Evolutionary conservation across 352 stramenopile species (phyloP), one percentile per base, ranked within the genome.

Genomic region (Stramenopiles sp.): DNA sequence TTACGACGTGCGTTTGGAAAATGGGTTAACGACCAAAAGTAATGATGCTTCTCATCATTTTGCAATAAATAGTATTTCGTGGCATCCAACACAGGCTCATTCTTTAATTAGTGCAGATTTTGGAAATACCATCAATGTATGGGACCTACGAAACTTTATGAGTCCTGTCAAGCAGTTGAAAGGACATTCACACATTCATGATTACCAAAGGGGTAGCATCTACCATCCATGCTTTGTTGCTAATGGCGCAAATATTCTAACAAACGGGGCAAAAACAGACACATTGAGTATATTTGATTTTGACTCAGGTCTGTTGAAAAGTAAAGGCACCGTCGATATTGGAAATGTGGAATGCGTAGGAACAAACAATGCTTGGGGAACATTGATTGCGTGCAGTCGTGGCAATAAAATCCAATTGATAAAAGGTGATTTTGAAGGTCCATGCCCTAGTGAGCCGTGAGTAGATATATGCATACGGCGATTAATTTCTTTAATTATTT

Each of bases 201-300:
- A 78, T 78, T 14, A 33, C 22, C 71, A 78, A 33, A 4, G 71
- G 1, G 71, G 71, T 31, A 33, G 71, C 22, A 78, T 78, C 14
- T 78, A 78, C 22, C 71, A 78, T 33, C 71, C 71, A 8, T 78
- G 71, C 22, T 78, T 78, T 78, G 31, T 78, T 33, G 31, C 30
- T 33, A 31, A 33, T 78, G 71, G 71, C 22, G 14, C 4, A 78
- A 78, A 78, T 33, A 33, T 78, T 14, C 14, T 78, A 78, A 78
- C 71, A 33, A 78, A 31, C 14, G 71, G 71, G 4, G 71, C 71
- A 33, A 78, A 78, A 14, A 33, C 30, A 8, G 71, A 78, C 14
- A 78, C 30, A 8, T 78, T 78, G 31, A 78, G 71, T 33, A 31
- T 78, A 14, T 78, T 78, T 78, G 22, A 78, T 78, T 78, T 78